These are phyloP conservation scores for Tranzscheliella williamsii DNA, from an alignment of 1,284 basidiomycete genomes.

Conservation along the genomic window DNA sequence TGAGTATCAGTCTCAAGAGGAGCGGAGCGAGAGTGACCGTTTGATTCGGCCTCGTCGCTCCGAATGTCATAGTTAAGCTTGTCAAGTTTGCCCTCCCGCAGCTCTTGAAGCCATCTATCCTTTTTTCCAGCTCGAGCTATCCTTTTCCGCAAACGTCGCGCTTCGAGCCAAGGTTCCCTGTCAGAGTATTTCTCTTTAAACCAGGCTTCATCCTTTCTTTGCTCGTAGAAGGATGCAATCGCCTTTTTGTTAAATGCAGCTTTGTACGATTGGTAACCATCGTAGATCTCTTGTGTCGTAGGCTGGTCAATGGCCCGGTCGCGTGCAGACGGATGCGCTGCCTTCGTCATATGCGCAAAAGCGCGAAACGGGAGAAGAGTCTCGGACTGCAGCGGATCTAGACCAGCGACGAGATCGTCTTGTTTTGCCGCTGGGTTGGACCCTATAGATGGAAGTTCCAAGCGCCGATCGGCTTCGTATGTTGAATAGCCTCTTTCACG, in stretches of 20 bases:
- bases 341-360: conserved; percentile 43
- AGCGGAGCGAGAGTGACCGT: conserved; percentile 1
- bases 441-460: conserved; percentile 3
- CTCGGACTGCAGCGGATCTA: conserved; percentile 42
- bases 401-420: conserved; percentile 6
- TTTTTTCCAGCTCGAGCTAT: conserved; percentile 45
- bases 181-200: conserved; percentile 54
- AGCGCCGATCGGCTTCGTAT: conserved; percentile 20
- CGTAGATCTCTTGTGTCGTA: conserved; percentile 43
- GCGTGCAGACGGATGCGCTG: conserved; percentile 34
- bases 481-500: conserved; percentile 11
- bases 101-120: conserved; percentile 45
- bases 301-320: conserved; percentile 35
- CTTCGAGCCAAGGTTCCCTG: conserved; percentile 18
- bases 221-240: conserved; percentile 46
- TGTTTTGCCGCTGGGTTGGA: neutral
- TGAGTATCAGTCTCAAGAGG: conserved; percentile 10
- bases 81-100: conserved; percentile 45
- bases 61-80: conserved; percentile 44
- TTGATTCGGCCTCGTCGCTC: conserved; percentile 1
- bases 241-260: conserved; percentile 40
- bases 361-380: conserved; percentile 36
- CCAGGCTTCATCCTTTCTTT: conserved; percentile 45
- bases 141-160: conserved; percentile 28
- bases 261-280: conserved; percentile 50